These are phyloP conservation scores for Casuarina cunninghamiana DNA, from an alignment of 306 rosid genomes.

Conservation along the genomic window DNA sequence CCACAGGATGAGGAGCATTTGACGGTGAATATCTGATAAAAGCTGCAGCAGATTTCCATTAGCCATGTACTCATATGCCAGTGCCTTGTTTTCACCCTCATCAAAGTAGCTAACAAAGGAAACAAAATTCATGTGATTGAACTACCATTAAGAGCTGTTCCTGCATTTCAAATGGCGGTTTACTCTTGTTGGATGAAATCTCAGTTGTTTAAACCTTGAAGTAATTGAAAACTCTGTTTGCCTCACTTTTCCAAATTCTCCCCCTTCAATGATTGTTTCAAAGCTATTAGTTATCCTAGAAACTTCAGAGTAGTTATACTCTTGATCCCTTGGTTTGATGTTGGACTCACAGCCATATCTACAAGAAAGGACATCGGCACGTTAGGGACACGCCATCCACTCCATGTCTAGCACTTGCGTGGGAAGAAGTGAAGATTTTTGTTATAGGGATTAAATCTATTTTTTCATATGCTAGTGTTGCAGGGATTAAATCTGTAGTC, in stretches of 20 bases:
- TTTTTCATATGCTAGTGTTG: not conserved
- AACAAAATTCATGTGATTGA: conserved; percentile 33
- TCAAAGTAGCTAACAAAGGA: conserved; percentile 30
- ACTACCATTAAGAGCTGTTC: conserved; percentile 12
- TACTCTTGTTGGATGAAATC: not conserved
- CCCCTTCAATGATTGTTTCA: conserved; percentile 32
- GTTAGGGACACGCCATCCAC: not conserved
- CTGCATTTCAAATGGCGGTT: not conserved
- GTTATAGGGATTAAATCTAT: no score
- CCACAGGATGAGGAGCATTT: not conserved
- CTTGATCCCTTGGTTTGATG: not conserved
- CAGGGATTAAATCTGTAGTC: no score
- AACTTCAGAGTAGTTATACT: conserved; percentile 12
- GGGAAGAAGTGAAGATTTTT: no score
- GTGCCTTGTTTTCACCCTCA: conserved; percentile 24
- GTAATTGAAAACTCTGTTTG: not conserved
- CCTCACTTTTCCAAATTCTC: conserved; percentile 60
- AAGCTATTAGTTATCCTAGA: conserved; percentile 24
- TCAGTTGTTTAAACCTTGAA: not conserved
- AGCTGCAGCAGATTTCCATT: conserved; percentile 22
- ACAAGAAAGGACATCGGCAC: not conserved
- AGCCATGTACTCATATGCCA: conserved; percentile 26
- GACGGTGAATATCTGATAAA: conserved; percentile 10
- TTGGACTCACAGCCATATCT: not conserved
- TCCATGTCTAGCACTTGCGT: not conserved